Evolutionary conservation across 306 rosid genomes (phyloP).

Genomic region (Medicago ruthenica): DNA sequence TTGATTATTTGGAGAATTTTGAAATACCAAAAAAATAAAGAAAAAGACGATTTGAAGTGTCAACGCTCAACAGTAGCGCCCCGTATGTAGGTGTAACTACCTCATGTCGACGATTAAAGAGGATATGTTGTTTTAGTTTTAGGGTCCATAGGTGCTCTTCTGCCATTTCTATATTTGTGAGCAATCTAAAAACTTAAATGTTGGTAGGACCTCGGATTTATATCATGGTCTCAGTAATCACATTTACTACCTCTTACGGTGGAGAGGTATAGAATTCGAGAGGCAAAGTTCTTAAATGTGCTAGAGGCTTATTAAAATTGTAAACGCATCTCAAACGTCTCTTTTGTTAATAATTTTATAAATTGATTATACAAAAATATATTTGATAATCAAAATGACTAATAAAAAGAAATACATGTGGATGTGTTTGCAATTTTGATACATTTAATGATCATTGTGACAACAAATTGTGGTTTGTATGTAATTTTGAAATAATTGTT

Average conservation of each 20-base stretch:
- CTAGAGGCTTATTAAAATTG: too few species aligned
- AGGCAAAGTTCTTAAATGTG: too few species aligned
- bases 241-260: conserved; percentile 1
- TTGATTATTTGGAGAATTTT: conserved; percentile 3
- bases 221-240: background rate
- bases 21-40: too few species aligned
- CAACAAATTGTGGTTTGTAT: too few species aligned
- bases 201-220: conserved; percentile 35
- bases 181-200: conserved; percentile 5
- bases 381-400: too few species aligned
- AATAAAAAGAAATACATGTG: too few species aligned
- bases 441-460: too few species aligned
- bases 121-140: conserved; percentile 6
- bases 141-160: conserved; percentile 25
- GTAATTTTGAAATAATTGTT: too few species aligned
- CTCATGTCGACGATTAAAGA: conserved; percentile 32
- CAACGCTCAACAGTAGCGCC: conserved; percentile 1
- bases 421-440: too few species aligned
- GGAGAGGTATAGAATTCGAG: background rate
- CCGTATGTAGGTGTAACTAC: conserved; percentile 38
- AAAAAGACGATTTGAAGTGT: background rate
- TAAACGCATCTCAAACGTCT: too few species aligned
- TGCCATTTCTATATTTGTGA: conserved; percentile 8
- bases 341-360: too few species aligned
- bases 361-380: too few species aligned